Conservation (phyloP, 192 early-diverging fungal genomes). For the Linnemannia exigua region DNA sequence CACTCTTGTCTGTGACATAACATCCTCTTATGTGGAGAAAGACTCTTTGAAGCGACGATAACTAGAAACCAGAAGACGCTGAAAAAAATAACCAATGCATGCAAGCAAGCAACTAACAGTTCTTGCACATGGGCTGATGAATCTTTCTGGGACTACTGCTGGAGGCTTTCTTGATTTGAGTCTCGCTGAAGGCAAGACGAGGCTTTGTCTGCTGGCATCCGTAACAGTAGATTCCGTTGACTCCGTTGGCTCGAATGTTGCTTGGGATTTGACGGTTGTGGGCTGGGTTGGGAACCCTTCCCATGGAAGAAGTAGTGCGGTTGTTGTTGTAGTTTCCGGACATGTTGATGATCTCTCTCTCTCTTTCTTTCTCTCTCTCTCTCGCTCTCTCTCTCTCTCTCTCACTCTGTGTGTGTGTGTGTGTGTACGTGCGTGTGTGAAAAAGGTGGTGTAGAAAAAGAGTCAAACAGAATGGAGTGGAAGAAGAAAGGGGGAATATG, state of each 20-base stretch:
- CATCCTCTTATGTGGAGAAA: not conserved
- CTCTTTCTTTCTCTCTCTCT: too few species aligned
- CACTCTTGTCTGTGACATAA: not conserved
- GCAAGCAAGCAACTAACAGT: conserved; percentile 33
- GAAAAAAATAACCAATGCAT: not conserved
- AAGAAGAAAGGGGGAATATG: not conserved
- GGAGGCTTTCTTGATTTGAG: conserved; percentile 42
- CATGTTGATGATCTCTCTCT: not conserved
- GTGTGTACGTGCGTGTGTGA: not conserved
- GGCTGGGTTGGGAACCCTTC: conserved; percentile 29
- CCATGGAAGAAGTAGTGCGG: not conserved
- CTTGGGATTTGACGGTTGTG: conserved; percentile 37
- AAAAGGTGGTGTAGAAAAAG: not conserved
- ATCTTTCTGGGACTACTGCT: conserved; percentile 16
- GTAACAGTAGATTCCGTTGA: conserved; percentile 29
- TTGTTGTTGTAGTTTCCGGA: conserved; percentile 1
- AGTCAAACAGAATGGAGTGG: not conserved
- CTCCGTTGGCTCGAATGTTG: conserved; percentile 4
- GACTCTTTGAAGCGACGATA: not conserved
- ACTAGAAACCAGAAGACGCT: too few species aligned
- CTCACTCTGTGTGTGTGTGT: not conserved
- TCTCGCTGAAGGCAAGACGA: conserved; percentile 42
- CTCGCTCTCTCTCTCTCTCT: too few species aligned
- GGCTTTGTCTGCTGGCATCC: conserved; percentile 38
- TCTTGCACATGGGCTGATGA: conserved; percentile 46